Conservation (phyloP, 2,329 filamentous ascomycete species). For the Pseudofabraea citricarpa region DNA sequence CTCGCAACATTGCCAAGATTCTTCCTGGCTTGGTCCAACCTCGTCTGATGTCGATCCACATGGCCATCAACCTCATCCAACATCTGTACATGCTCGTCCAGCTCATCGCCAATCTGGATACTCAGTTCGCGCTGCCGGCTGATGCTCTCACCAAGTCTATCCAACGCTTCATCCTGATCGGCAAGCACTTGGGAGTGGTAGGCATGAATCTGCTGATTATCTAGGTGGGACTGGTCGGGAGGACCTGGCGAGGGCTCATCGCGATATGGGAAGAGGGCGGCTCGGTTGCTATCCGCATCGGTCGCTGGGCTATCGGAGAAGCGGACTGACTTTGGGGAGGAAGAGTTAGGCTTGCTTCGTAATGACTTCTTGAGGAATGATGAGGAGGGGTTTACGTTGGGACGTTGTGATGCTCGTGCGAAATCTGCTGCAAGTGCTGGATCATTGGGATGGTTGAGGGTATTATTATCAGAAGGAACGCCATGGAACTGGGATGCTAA, state of each 20-base stretch:
- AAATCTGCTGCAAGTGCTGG: conserved; percentile 59
- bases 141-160: conserved; percentile 79
- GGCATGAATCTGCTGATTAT: conserved; percentile 80
- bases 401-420: conserved; percentile 46
- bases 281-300: conserved; percentile 41
- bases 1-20: conserved; percentile 67
- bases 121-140: conserved; percentile 85
- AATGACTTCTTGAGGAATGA: conserved; percentile 32
- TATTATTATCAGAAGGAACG: conserved; percentile 45
- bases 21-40: conserved; percentile 70
- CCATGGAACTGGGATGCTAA: conserved; percentile 78
- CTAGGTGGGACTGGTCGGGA: conserved; percentile 42
- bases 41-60: conserved; percentile 74
- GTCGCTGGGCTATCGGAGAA: conserved; percentile 64
- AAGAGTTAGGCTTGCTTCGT: conserved; percentile 24
- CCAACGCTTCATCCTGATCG: conserved; percentile 94
- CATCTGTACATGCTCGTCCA: conserved; percentile 84
- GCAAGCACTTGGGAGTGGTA: conserved; percentile 77
- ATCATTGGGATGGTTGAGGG: conserved; percentile 59
- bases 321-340: conserved; percentile 68
- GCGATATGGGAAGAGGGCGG: conserved; percentile 62
- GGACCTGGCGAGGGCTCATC: conserved; percentile 53
- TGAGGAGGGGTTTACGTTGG: conserved; percentile 36
- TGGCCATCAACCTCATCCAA: conserved; percentile 83
- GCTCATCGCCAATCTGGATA: conserved; percentile 93